Evolutionary conservation across 805 yeast genomes (phyloP), one percentile per base, ranked within the genome.

Genomic region (Candida hungchunana): DNA sequence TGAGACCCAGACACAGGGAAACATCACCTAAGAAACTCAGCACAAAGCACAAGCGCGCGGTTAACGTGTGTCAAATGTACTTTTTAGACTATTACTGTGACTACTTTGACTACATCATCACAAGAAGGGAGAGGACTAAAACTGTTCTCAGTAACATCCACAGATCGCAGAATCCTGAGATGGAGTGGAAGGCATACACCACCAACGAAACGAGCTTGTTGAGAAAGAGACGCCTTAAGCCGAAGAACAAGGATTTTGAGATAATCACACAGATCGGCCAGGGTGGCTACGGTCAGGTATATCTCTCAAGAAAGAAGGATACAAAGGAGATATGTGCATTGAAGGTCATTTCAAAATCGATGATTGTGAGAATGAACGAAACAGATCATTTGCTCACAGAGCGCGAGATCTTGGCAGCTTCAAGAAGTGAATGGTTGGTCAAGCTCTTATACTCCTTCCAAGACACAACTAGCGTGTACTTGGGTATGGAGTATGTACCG

Each of bases 221-320:
- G 51, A 75, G 99, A 48, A 87, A 87, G 58, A 75, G 97, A 55
- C 75, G 99, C 56, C 70, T 87, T 40, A 86, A 87, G 60, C 95
- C 97, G 23, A 85, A 82, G 58, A 93, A 89, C 56, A 89, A 89
- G 50, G 98, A 93, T 60, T 93, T 93, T 58, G 94, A 88, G 57
- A 85, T 90, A 69, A 82, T 93, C 47, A 93, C 99, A 1, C 98
- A 93, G 65, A 97, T 93, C 21, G 99, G 99, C 11, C 98, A 93
- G 66, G 99, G 99, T 55, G 99, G 99, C 4, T 93, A 93, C 56
- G 99, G 99, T 17, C 97, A 93, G 63, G 99, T 93, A n/a, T 93
- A 86, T 53, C 66, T 93, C 44, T 97, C 99, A 1, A 75, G 89
- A 48, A 93, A 93, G 68, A 81, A 79, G 48, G 99, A 93, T 55